phyloP scores from a whole-genome alignment of 1,139 yeast genomes.

The Maudiozyma humilis region DNA sequence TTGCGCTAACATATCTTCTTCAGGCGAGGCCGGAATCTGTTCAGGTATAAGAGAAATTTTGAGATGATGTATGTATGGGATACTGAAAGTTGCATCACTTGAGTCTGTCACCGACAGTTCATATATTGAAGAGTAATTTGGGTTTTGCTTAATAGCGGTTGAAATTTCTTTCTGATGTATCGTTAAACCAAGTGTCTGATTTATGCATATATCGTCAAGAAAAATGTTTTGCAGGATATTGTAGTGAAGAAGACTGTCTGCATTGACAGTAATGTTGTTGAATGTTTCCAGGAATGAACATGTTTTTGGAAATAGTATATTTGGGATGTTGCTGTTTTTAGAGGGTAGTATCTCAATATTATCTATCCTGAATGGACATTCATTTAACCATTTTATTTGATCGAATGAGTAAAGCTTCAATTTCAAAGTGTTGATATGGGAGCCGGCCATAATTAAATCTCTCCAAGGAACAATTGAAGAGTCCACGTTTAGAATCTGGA shows the following conservation, averaged over 20 bases:
- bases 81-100: conserved; percentile 8
- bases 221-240: conserved; percentile 14
- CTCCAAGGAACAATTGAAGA: conserved; percentile 20
- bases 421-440: conserved; percentile 9
- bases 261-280: conserved; percentile 7
- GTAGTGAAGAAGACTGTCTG: conserved; percentile 15
- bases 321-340: conserved; percentile 6
- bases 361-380: conserved; percentile 15
- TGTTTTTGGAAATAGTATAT: conserved; percentile 3
- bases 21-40: no score
- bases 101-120: background rate
- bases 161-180: conserved; percentile 8
- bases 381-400: conserved; percentile 18
- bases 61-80: conserved; percentile 13
- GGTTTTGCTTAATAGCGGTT: background rate
- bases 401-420: conserved; percentile 13
- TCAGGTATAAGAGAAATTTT: conserved; percentile 8
- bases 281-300: conserved; percentile 1
- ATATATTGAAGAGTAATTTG: background rate
- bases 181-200: conserved; percentile 8
- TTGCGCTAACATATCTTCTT: background rate
- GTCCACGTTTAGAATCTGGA: conserved; percentile 12
- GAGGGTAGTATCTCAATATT: conserved; percentile 11
- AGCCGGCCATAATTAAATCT: conserved; percentile 10
- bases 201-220: conserved; percentile 8